Conservation (phyloP, 1,284 basidiomycete species). For the Apiotrichum gamsii region DNA sequence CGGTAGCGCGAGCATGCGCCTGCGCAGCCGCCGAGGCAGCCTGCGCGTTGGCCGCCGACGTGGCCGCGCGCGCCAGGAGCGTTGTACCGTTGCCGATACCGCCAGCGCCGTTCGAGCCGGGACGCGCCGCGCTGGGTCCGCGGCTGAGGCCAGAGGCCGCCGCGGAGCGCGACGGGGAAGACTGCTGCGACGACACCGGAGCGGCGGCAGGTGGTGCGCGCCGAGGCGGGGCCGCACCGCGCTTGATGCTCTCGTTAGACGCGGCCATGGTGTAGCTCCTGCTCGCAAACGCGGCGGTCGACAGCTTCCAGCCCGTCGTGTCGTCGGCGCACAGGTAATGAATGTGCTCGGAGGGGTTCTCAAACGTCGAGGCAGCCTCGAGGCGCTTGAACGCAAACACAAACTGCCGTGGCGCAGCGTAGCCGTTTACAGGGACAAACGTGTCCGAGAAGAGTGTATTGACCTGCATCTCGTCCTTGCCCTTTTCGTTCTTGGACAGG, state of each 20-base stretch:
- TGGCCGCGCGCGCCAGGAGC: too few relatives aligned
- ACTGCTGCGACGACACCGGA: not conserved
- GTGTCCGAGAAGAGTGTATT: constrained; percentile 68
- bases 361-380: constrained; percentile 73
- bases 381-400: constrained; percentile 74
- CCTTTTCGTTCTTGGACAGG: constrained; percentile 76
- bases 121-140: too few relatives aligned
- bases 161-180: not conserved
- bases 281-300: constrained; percentile 31
- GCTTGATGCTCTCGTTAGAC: not conserved
- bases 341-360: constrained; percentile 74
- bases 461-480: constrained; percentile 62
- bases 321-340: constrained; percentile 71
- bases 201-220: not conserved
- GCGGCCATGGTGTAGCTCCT: constrained; percentile 10
- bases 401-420: constrained; percentile 59
- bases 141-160: too few relatives aligned
- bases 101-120: too few relatives aligned
- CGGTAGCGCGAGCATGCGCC: too few relatives aligned
- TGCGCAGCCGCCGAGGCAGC: too few relatives aligned
- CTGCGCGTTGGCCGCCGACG: too few relatives aligned
- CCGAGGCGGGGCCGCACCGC: not conserved
- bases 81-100: too few relatives aligned
- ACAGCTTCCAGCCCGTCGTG: constrained; percentile 31
- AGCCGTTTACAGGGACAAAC: constrained; percentile 59